Conservation (phyloP, 495 filamentous ascomycete species). For the Annulohypoxylon moriforme region DNA sequence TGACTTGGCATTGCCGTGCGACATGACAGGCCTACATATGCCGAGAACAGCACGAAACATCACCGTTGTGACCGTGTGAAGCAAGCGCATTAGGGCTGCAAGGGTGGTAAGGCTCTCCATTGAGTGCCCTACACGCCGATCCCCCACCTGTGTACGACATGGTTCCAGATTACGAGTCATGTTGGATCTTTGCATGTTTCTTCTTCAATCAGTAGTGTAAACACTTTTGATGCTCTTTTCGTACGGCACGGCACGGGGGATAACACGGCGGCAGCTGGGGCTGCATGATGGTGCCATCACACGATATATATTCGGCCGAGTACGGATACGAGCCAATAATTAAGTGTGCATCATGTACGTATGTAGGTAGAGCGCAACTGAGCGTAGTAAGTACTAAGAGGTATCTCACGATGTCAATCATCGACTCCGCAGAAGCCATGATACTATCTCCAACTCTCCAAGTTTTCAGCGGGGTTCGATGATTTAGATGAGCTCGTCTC, state of each 20-base stretch:
- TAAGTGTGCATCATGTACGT: background rate
- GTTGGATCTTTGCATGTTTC: background rate
- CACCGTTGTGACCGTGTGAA: constrained; percentile 1
- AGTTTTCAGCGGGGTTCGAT: background rate
- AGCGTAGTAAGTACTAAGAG: background rate
- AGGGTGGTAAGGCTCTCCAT: background rate
- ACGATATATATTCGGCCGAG: constrained; percentile 8
- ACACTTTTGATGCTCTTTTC: background rate
- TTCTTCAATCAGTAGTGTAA: background rate
- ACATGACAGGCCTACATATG: background rate
- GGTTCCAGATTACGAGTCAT: background rate
- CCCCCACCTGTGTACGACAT: background rate
- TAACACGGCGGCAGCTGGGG: background rate
- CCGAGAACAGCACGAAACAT: constrained; percentile 1
- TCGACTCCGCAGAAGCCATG: background rate
- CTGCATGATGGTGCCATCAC: background rate
- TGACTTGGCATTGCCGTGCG: constrained; percentile 4
- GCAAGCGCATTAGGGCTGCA: background rate
- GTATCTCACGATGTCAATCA: background rate
- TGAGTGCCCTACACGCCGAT: background rate
- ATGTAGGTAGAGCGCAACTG: no score
- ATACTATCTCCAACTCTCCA: background rate
- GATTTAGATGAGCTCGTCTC: background rate
- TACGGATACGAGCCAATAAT: background rate
- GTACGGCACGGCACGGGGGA: background rate